Conservation (phyloP, 352 stramenopile species). For the Phytopythium cucurbitacearum region DNA sequence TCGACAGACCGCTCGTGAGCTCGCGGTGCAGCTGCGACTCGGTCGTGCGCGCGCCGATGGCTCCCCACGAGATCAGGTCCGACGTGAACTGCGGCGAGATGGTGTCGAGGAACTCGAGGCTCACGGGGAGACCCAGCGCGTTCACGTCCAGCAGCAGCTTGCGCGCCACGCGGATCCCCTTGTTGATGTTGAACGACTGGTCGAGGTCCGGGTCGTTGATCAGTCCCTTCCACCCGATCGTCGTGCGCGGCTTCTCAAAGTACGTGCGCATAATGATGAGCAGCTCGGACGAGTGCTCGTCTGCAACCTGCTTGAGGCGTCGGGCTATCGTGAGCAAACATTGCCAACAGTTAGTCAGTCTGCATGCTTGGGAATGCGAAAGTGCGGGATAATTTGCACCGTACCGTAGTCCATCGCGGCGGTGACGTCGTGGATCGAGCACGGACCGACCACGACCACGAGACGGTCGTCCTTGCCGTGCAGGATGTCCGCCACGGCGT, state of each 20-base stretch:
- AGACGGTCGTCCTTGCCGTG: constrained; percentile 67
- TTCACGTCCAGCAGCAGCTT: constrained; percentile 86
- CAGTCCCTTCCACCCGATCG: constrained; percentile 80
- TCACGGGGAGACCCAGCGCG: constrained; percentile 64
- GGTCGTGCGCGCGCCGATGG: constrained; percentile 80
- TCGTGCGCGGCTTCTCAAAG: constrained; percentile 86
- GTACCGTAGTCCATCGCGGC: constrained; percentile 68
- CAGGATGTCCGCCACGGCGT: constrained; percentile 52
- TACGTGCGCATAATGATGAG: constrained; percentile 86
- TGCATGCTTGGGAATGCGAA: too few relatives aligned
- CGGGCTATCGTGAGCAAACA: constrained; percentile 6
- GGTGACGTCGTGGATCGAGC: constrained; percentile 77
- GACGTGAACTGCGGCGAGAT: constrained; percentile 81
- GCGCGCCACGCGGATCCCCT: constrained; percentile 76
- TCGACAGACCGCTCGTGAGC: constrained; percentile 73
- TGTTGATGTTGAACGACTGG: constrained; percentile 88
- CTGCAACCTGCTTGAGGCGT: constrained; percentile 47
- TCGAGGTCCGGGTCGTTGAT: constrained; percentile 86
- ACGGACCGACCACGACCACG: constrained; percentile 73
- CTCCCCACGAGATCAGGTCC: constrained; percentile 77
- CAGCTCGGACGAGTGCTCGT: constrained; percentile 57
- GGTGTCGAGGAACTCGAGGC: constrained; percentile 79
- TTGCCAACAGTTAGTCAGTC: too few relatives aligned
- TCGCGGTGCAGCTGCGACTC: constrained; percentile 82
- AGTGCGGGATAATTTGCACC: too few relatives aligned